phyloP scores from a whole-genome alignment of 2,329 filamentous ascomycete genomes.

The Dothideomycetes sp. region DNA sequence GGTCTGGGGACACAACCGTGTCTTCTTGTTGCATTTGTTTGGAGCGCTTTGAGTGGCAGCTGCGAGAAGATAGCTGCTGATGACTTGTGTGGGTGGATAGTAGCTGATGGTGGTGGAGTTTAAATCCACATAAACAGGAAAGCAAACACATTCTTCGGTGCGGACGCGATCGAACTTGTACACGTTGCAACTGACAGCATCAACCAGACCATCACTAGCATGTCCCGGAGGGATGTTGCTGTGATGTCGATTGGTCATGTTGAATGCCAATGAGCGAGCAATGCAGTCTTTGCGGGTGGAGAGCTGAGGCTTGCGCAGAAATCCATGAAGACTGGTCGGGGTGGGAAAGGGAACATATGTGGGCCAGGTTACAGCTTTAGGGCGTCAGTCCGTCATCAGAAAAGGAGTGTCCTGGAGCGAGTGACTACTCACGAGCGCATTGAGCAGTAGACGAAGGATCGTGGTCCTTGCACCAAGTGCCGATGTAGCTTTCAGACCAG shows the following conservation, averaged over 20 bases:
- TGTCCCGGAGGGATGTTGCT: not conserved
- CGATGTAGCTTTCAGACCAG: constrained; percentile 4
- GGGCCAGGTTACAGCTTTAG: constrained; percentile 5
- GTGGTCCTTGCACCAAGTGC: constrained; percentile 11
- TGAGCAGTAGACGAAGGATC: constrained; percentile 9
- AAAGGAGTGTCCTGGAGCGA: too few relatives aligned
- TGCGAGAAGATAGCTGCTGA: constrained; percentile 6
- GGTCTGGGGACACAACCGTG: not conserved
- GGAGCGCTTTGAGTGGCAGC: constrained; percentile 7
- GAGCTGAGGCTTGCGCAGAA: not conserved
- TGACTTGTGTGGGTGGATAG: constrained; percentile 8
- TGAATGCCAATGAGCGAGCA: constrained; percentile 4
- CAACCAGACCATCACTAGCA: not conserved
- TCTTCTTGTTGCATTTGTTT: not conserved
- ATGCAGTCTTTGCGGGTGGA: constrained; percentile 11
- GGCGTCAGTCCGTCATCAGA: not conserved
- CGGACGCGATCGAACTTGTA: constrained; percentile 1
- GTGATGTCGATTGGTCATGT: too few relatives aligned
- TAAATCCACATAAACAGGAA: constrained; percentile 9
- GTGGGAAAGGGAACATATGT: not conserved
- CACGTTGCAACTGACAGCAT: constrained; percentile 10
- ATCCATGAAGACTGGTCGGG: not conserved
- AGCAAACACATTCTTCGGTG: constrained; percentile 10
- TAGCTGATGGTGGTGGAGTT: constrained; percentile 2
- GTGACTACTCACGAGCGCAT: constrained; percentile 8